A percentile compares a stretch with the other conserved stretches of the same genome.
phyloP scores from a whole-genome alignment of 1,139 yeast species.

The Geotrichum siamense region DNA sequence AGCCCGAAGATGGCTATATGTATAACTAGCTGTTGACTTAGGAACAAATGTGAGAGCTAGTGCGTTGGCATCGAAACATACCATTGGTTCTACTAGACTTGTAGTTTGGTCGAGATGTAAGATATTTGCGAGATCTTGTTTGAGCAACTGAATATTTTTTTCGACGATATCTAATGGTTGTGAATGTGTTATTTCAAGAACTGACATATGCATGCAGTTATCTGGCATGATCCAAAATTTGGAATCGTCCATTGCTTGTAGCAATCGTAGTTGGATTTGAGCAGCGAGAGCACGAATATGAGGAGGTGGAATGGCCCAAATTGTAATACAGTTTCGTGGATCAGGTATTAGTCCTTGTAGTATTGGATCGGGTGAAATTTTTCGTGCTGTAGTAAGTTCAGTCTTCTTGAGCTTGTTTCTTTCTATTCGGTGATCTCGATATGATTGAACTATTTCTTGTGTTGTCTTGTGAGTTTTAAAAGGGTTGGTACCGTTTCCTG shows the following conservation, averaged over 20 bases:
- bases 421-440: constrained; percentile 20
- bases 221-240: constrained; percentile 25
- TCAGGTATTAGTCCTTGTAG: constrained; percentile 22
- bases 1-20: constrained; percentile 23
- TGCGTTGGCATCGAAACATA: constrained; percentile 24
- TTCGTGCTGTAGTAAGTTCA: constrained; percentile 13
- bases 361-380: constrained; percentile 22
- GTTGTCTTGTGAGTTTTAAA: neutral
- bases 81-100: constrained; percentile 20
- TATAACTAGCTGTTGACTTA: constrained; percentile 6
- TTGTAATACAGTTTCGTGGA: constrained; percentile 23
- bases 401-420: constrained; percentile 19
- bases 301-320: constrained; percentile 26
- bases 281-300: constrained; percentile 20
- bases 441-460: constrained; percentile 17
- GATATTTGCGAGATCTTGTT: constrained; percentile 11
- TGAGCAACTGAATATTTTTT: constrained; percentile 8
- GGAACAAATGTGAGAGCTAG: constrained; percentile 27
- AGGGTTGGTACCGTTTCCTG: neutral
- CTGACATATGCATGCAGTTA: constrained; percentile 24
- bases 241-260: constrained; percentile 6
- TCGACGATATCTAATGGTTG: constrained; percentile 15
- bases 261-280: constrained; percentile 19
- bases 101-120: constrained; percentile 12
- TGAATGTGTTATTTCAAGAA: constrained; percentile 25